A percentile compares a stretch with the other conserved stretches of the same genome.
phyloP scores from a whole-genome alignment of 495 filamentous ascomycete species.

The Neurospora sp. region DNA sequence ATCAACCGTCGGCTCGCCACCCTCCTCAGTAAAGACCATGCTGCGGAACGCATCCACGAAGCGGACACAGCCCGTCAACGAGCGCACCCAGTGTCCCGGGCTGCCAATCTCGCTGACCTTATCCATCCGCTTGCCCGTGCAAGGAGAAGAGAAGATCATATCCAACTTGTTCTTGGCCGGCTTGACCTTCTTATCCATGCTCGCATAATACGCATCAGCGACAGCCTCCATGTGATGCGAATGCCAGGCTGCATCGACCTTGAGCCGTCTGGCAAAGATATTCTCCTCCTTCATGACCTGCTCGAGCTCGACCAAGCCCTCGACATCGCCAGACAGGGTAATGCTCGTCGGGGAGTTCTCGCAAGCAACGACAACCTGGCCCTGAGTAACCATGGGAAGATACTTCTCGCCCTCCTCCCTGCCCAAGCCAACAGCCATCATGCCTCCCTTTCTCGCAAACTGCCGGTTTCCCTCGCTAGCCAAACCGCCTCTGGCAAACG shows the following conservation, averaged over 20 bases:
- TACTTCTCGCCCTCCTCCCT: conserved; percentile 14
- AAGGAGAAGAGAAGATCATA: conserved; percentile 15
- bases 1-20: conserved; percentile 11
- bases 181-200: conserved; percentile 15
- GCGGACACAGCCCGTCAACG: conserved; percentile 31
- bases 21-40: conserved; percentile 14
- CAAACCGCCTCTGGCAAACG: conserved; percentile 25
- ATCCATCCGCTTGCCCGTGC: conserved; percentile 11
- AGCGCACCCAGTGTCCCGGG: conserved; percentile 34
- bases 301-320: conserved; percentile 26
- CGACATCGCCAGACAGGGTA: conserved; percentile 35
- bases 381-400: conserved; percentile 11
- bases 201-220: conserved; percentile 23
- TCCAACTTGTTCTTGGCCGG: conserved; percentile 9
- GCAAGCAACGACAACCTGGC: conserved; percentile 32
- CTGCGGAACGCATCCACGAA: conserved; percentile 32
- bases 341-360: conserved; percentile 36
- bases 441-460: conserved; percentile 23
- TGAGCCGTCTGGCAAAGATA: conserved; percentile 26
- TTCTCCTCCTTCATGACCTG: conserved; percentile 15
- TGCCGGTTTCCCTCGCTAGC: conserved; percentile 15
- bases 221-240: conserved; percentile 34
- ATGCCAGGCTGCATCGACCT: conserved; percentile 34
- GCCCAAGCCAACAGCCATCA: conserved; percentile 34
- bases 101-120: conserved; percentile 14